Percentiles rank a stretch among this genome's conserved stretches.
Conservation (phyloP, 495 filamentous ascomycete genomes). For the Articulospora tetracladia region DNA sequence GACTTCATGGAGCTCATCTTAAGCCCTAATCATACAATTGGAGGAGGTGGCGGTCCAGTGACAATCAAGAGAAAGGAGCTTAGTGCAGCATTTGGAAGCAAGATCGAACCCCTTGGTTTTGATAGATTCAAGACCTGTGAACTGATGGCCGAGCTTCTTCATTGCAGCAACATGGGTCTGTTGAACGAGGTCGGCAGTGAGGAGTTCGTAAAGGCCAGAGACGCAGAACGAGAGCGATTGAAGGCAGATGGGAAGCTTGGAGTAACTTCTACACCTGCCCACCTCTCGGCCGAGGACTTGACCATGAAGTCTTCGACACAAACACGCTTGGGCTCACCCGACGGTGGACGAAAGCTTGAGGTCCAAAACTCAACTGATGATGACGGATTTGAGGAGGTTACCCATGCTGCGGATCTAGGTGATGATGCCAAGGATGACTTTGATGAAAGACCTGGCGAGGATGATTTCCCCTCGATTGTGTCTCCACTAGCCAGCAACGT, state of each 20-base stretch:
- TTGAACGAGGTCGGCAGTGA: conserved; percentile 93
- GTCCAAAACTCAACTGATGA: conserved; percentile 79
- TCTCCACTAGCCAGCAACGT: conserved; percentile 41
- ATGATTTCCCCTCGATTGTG: conserved; percentile 14
- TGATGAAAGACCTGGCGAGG: conserved; percentile 34
- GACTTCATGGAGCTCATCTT: conserved; percentile 90
- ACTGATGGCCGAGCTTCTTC: conserved; percentile 94
- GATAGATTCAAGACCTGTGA: conserved; percentile 99
- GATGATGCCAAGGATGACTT: conserved; percentile 57
- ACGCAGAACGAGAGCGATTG: conserved; percentile 75
- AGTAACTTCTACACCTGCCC: conserved; percentile 26
- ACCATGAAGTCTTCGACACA: conserved; percentile 36
- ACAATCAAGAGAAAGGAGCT: conserved; percentile 61
- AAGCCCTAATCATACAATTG: conserved; percentile 57
- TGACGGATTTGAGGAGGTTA: conserved; percentile 93
- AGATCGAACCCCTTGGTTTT: conserved; percentile 93
- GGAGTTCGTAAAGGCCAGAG: conserved; percentile 74
- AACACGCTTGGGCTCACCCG: conserved; percentile 30
- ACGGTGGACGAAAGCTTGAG: conserved; percentile 54
- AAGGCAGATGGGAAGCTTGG: conserved; percentile 61
- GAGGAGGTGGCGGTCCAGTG: conserved; percentile 55
- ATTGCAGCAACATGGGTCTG: conserved; percentile 98
- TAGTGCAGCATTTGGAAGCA: conserved; percentile 80
- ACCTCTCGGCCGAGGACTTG: conserved; percentile 38
- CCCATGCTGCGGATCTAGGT: conserved; percentile 59